These are phyloP conservation scores for Isatis lusitanica DNA, from an alignment of 441 rosid species.

Conservation along the genomic window DNA sequence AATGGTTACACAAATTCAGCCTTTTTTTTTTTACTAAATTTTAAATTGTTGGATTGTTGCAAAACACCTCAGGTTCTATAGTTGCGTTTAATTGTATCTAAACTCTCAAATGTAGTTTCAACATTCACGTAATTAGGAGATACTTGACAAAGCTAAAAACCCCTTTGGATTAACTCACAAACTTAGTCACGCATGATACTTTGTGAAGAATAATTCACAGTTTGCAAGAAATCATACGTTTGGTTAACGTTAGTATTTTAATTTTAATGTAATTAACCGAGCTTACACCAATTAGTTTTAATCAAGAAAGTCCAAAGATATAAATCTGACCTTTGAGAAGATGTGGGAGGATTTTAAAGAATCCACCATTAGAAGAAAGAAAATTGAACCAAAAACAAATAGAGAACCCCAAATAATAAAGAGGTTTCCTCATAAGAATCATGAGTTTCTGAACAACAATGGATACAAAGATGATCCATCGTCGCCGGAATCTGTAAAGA, in stretches of 20 bases:
- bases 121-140: not conserved
- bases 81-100: not conserved
- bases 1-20: not conserved
- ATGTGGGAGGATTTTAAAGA: constrained; percentile 37
- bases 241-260: not conserved
- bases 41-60: not conserved
- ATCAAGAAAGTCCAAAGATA: not conserved
- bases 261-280: not conserved
- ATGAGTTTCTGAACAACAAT: constrained; percentile 52
- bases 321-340: constrained; percentile 38
- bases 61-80: not conserved
- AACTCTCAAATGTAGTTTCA: not conserved
- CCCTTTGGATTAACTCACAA: not conserved
- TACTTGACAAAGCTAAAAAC: not conserved
- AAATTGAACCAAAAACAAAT: constrained; percentile 55
- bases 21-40: not conserved
- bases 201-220: not conserved
- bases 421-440: constrained; percentile 33
- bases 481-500: constrained; percentile 33
- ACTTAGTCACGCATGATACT: not conserved
- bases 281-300: not conserved
- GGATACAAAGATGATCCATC: constrained; percentile 75
- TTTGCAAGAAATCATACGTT: not conserved
- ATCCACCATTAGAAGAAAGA: constrained; percentile 53
- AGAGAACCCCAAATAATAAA: constrained; percentile 41